Conservation (phyloP, 768 basidiomycete species). For the Neoboletus brunneissimus region DNA sequence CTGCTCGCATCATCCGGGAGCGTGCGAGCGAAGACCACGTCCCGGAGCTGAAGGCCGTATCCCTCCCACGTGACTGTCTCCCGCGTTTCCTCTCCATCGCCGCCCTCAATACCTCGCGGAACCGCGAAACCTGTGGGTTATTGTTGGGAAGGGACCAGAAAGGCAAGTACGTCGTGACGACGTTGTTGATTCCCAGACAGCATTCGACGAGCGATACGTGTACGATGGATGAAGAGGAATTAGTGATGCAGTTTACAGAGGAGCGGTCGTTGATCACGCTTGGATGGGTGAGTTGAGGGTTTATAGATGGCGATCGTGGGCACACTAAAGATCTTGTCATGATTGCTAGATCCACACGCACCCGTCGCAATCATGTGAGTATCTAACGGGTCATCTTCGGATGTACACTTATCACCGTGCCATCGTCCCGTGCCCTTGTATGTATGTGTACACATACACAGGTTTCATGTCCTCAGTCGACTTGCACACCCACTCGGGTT, state of each 20-base stretch:
- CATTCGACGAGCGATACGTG: conserved; percentile 89
- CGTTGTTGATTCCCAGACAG: conserved; percentile 84
- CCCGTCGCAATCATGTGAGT: conserved; percentile 81
- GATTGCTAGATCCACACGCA: conserved; percentile 80
- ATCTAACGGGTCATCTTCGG: background rate
- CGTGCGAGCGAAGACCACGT: conserved; percentile 30
- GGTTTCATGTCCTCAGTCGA: conserved; percentile 96
- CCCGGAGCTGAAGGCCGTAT: conserved; percentile 57
- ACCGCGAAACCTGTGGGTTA: conserved; percentile 85
- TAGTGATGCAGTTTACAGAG: conserved; percentile 83
- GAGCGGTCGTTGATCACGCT: conserved; percentile 78
- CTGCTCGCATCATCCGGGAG: conserved; percentile 34
- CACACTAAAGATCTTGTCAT: background rate
- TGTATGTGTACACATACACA: conserved; percentile 23
- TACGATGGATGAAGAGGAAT: conserved; percentile 86
- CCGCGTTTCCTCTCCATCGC: conserved; percentile 76
- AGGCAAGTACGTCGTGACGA: conserved; percentile 69
- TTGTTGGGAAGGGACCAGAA: conserved; percentile 68
- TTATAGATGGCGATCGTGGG: background rate
- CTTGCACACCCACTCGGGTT: conserved; percentile 86
- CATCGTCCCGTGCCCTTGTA: background rate
- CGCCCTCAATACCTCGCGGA: conserved; percentile 69
- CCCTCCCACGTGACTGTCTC: conserved; percentile 71
- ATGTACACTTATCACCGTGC: background rate
- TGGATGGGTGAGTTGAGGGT: conserved; percentile 71